Percentiles rank a stretch among this genome's conserved stretches.
Evolutionary conservation across 257 asterid genomes (phyloP).

Genomic region (Haberlea rhodopensis): DNA sequence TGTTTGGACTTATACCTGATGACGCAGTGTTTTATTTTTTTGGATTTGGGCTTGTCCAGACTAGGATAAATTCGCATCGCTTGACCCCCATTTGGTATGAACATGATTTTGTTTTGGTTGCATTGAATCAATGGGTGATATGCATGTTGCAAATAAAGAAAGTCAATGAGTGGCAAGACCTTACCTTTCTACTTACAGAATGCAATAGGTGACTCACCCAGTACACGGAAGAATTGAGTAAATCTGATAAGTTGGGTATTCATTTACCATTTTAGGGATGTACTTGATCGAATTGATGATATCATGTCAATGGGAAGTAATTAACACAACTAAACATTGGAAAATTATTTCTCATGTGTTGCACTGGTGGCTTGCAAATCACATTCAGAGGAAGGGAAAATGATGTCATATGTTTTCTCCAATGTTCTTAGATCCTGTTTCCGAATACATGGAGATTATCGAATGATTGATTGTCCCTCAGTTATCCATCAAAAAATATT

Average conservation of each 20-base stretch:
- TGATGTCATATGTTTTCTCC: conserved; percentile 6
- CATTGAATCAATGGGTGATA: neutral
- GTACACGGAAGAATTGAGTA: neutral
- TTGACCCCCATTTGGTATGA: too few relatives aligned
- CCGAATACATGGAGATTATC: neutral
- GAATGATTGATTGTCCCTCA: neutral
- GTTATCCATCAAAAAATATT: neutral
- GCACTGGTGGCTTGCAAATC: neutral
- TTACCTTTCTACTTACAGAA: neutral
- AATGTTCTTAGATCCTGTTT: conserved; percentile 14
- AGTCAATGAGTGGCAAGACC: neutral
- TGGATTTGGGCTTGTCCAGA: conserved; percentile 7
- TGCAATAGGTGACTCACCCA: too few relatives aligned
- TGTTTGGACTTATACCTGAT: neutral
- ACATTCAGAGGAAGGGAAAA: conserved; percentile 3
- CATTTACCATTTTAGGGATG: conserved; percentile 7
- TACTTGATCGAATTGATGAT: conserved; percentile 1
- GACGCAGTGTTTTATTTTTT: too few relatives aligned
- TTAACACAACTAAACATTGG: neutral
- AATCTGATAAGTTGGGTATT: conserved; percentile 20
- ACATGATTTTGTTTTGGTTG: neutral
- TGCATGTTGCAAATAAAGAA: neutral
- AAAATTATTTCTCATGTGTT: neutral
- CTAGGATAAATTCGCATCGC: neutral
- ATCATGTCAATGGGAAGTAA: conserved; percentile 5